A percentile compares a stretch with the other conserved stretches of the same genome.
Conservation (phyloP, 1,139 yeast species). For the Nakaseomyces glabratus region DNA sequence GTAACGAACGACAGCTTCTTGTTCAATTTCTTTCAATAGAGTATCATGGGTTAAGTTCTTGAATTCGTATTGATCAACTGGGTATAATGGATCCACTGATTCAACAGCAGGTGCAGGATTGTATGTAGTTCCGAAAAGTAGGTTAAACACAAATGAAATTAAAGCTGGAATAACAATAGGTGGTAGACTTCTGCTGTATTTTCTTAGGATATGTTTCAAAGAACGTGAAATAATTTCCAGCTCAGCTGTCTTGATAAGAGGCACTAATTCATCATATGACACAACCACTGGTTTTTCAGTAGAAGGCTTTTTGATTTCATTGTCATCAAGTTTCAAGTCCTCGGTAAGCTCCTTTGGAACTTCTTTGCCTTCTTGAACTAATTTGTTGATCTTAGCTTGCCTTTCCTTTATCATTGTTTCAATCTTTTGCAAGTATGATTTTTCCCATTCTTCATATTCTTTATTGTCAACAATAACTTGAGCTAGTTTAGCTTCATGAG, state of each 20-base stretch:
- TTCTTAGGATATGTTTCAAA: conserved; percentile 63
- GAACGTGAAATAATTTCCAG: conserved; percentile 77
- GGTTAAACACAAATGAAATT: conserved; percentile 65
- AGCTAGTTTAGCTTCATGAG: conserved; percentile 23
- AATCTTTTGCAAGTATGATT: conserved; percentile 31
- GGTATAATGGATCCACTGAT: conserved; percentile 39
- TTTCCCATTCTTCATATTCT: conserved; percentile 32
- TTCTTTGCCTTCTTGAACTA: conserved; percentile 31
- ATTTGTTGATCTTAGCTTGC: conserved; percentile 33
- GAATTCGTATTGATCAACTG: conserved; percentile 39
- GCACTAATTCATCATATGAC: conserved; percentile 32
- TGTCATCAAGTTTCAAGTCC: conserved; percentile 31
- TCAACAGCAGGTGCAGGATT: conserved; percentile 38
- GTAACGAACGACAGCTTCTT: conserved; percentile 52
- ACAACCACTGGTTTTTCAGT: conserved; percentile 26
- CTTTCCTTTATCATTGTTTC: conserved; percentile 35
- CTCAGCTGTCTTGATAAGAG: conserved; percentile 43
- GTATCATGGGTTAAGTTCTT: conserved; percentile 36
- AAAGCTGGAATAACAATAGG: conserved; percentile 46
- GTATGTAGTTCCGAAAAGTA: conserved; percentile 48
- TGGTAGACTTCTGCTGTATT: conserved; percentile 42
- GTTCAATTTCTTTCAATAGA: conserved; percentile 38
- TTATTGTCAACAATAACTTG: conserved; percentile 29
- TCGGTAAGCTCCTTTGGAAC: conserved; percentile 33
- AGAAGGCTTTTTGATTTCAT: conserved; percentile 32